phyloP scores from a whole-genome alignment of 2,329 filamentous ascomycete genomes.

The Ophiostoma piceae region DNA sequence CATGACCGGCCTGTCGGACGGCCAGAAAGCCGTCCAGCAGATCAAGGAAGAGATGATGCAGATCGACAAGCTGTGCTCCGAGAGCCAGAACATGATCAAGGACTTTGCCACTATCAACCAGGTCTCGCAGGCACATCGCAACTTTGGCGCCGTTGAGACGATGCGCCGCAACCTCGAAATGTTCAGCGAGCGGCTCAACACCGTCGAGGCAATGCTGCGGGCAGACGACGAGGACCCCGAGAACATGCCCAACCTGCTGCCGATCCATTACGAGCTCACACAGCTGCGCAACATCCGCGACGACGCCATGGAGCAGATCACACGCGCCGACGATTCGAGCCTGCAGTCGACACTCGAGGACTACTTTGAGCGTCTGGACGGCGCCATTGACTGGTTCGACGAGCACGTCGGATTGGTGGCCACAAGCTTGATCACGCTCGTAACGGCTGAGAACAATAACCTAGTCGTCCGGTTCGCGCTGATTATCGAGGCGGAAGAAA shows the following conservation, averaged over 20 bases:
- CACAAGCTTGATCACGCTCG: constrained; percentile 80
- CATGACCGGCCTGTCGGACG: constrained; percentile 82
- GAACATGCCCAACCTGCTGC: constrained; percentile 85
- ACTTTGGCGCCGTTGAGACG: constrained; percentile 88
- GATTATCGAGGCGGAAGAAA: constrained; percentile 92
- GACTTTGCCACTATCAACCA: constrained; percentile 92
- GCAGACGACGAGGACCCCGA: constrained; percentile 82
- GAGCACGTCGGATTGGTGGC: constrained; percentile 86
- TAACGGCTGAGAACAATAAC: constrained; percentile 80
- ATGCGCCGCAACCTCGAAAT: constrained; percentile 89
- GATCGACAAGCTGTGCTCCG: constrained; percentile 94
- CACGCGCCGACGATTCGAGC: constrained; percentile 64
- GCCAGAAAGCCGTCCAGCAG: constrained; percentile 82
- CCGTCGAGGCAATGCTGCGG: constrained; percentile 70
- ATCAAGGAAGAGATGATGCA: constrained; percentile 99
- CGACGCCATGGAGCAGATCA: constrained; percentile 94
- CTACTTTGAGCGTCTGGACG: constrained; percentile 81
- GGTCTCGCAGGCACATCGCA: constrained; percentile 89
- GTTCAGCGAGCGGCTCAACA: constrained; percentile 71
- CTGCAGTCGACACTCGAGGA: constrained; percentile 80
- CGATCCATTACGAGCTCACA: constrained; percentile 87
- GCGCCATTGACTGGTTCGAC: constrained; percentile 89
- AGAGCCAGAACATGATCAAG: constrained; percentile 94
- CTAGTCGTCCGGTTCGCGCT: constrained; percentile 87
- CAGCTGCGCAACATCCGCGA: constrained; percentile 89